These are phyloP conservation scores for Starmerella kuoi DNA, from an alignment of 805 yeast genomes.

Conservation along the genomic window DNA sequence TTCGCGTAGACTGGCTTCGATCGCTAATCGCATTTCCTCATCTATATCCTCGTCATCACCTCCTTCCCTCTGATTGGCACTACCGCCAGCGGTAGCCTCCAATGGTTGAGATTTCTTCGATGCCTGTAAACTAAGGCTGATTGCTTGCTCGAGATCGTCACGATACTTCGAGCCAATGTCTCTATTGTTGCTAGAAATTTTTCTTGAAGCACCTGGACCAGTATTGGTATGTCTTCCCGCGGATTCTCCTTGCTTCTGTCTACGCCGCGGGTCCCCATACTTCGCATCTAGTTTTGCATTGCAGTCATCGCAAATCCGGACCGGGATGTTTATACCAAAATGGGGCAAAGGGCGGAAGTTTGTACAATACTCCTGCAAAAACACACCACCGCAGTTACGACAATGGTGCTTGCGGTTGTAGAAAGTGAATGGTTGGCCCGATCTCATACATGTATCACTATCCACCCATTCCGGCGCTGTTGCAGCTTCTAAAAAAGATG, in stretches of 20 bases:
- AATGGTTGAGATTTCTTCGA: constrained; percentile 16
- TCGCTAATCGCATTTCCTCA: constrained; percentile 85
- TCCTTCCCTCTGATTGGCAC: not conserved
- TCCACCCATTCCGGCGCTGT: constrained; percentile 98
- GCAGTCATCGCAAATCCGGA: constrained; percentile 89
- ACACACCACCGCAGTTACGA: constrained; percentile 93
- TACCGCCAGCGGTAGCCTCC: constrained; percentile 24
- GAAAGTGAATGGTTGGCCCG: constrained; percentile 67
- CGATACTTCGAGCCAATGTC: constrained; percentile 26
- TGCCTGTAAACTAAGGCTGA: constrained; percentile 66
- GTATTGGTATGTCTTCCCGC: not conserved
- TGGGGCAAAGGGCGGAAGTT: constrained; percentile 60
- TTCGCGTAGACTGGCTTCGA: constrained; percentile 78
- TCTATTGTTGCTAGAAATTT: constrained; percentile 14
- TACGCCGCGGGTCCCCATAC: constrained; percentile 8
- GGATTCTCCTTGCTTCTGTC: not conserved
- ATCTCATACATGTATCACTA: constrained; percentile 88
- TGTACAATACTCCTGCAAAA: constrained; percentile 73
- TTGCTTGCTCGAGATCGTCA: constrained; percentile 64
- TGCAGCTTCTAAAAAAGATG: constrained; percentile 64
- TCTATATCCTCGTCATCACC: constrained; percentile 50
- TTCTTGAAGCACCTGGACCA: not conserved
- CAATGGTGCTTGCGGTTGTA: constrained; percentile 92
- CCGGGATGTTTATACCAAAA: constrained; percentile 77
- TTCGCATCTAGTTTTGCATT: constrained; percentile 44